phyloP scores from a whole-genome alignment of 2,329 filamentous ascomycete genomes.

The Beauveria brongniartii region DNA sequence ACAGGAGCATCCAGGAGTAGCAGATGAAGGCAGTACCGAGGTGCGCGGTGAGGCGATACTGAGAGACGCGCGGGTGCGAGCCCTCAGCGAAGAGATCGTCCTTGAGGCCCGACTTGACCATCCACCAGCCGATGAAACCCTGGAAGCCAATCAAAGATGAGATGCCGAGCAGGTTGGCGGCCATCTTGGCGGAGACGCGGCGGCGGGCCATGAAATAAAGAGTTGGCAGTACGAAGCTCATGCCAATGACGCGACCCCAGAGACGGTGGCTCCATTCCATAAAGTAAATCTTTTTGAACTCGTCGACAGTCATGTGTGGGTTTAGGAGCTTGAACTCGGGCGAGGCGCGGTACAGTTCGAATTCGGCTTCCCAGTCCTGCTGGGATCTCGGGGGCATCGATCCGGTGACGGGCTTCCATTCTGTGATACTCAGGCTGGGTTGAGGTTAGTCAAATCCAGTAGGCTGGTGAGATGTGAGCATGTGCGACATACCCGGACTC shows the following conservation, averaged over 20 bases:
- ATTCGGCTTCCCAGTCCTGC: slow-evolving; percentile 85
- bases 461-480: neutral
- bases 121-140: slow-evolving; percentile 97
- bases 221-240: slow-evolving; percentile 83
- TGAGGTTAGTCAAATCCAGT: neutral
- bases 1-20: slow-evolving; percentile 90
- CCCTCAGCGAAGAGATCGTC: slow-evolving; percentile 92
- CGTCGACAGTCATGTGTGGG: slow-evolving; percentile 80
- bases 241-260: slow-evolving; percentile 86
- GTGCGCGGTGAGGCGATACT: slow-evolving; percentile 88
- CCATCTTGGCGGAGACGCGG: slow-evolving; percentile 71
- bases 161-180: slow-evolving; percentile 70
- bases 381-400: slow-evolving; percentile 73
- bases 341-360: slow-evolving; percentile 82
- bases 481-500: slow-evolving; percentile 72
- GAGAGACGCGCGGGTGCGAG: slow-evolving; percentile 83
- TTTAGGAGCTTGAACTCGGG: slow-evolving; percentile 92
- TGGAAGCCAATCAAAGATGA: slow-evolving; percentile 88
- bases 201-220: slow-evolving; percentile 79
- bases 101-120: slow-evolving; percentile 94
- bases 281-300: slow-evolving; percentile 98
- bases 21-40: slow-evolving; percentile 85
- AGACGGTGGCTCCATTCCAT: slow-evolving; percentile 98
- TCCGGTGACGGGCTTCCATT: slow-evolving; percentile 96
- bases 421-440: slow-evolving; percentile 83